Conservation (phyloP, 2,329 filamentous ascomycete genomes). For the Curvularia eragrostidis region DNA sequence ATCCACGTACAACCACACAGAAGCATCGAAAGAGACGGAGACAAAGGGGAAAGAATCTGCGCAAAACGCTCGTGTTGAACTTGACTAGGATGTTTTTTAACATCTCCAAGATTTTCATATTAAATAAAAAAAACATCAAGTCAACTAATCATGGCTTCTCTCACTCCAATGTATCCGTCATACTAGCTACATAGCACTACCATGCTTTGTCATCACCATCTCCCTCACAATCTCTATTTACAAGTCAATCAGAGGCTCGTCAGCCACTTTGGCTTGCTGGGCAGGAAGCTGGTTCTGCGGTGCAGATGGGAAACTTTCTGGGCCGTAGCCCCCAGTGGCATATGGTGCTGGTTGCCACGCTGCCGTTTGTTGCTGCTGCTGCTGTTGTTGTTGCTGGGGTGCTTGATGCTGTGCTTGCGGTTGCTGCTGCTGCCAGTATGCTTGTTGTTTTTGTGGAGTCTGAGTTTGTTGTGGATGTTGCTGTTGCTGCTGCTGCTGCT, state of each 20-base stretch:
- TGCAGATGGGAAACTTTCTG: constrained; percentile 67
- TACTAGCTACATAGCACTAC: too few species aligned
- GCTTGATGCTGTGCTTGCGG: constrained; percentile 34
- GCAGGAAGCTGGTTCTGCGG: constrained; percentile 63
- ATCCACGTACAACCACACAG: too few species aligned
- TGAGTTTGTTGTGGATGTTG: constrained; percentile 23
- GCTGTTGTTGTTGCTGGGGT: constrained; percentile 46
- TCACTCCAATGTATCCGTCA: too few species aligned
- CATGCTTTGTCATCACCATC: too few species aligned
- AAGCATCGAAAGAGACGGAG: too few species aligned
- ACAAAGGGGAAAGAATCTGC: too few species aligned
- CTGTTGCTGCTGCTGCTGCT: too few species aligned
- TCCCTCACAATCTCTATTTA: constrained; percentile 47
- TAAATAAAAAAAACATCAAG: too few species aligned
- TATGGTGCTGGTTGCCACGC: constrained; percentile 48
- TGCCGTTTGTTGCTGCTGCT: constrained; percentile 41
- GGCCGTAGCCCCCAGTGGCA: constrained; percentile 51
- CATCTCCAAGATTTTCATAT: too few species aligned
- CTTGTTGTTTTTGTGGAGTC: constrained; percentile 22
- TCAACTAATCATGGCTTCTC: too few species aligned
- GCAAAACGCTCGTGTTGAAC: too few species aligned
- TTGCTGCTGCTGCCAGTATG: constrained; percentile 20
- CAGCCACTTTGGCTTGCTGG: constrained; percentile 62
- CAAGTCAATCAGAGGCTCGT: constrained; percentile 83
- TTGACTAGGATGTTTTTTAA: too few species aligned